Conservation (phyloP, 768 basidiomycete genomes). For the Tulasnella sp. region DNA sequence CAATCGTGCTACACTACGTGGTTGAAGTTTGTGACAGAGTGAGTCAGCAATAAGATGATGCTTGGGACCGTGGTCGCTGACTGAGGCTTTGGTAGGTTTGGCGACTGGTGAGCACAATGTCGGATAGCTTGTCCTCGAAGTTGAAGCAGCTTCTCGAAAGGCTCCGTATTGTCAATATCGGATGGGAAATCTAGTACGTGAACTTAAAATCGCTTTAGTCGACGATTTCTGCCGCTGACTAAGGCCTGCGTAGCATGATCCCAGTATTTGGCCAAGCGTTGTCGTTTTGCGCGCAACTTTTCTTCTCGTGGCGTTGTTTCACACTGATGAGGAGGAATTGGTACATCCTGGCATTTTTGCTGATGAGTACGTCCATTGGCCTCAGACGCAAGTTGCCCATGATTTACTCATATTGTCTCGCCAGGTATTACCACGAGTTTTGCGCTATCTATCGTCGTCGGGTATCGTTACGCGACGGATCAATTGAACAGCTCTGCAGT, state of each 20-base stretch:
- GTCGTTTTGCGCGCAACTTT: neutral
- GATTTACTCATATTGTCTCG: neutral
- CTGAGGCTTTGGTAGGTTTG: neutral
- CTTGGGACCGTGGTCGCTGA: neutral
- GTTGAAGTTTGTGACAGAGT: neutral
- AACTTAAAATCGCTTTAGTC: neutral
- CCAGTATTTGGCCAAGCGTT: neutral
- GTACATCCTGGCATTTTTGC: neutral
- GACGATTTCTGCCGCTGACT: neutral
- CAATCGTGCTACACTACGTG: neutral
- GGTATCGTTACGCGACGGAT: neutral
- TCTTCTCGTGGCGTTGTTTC: conserved; percentile 3
- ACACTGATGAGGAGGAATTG: neutral
- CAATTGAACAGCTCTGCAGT: neutral
- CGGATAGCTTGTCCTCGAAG: neutral
- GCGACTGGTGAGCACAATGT: neutral
- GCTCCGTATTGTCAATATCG: neutral
- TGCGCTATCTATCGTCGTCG: neutral
- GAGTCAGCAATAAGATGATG: neutral
- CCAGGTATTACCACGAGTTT: neutral
- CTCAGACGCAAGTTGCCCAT: neutral
- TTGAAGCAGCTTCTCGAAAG: neutral
- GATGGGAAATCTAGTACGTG: neutral
- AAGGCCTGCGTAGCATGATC: neutral
- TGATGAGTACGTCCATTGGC: neutral